Percentiles rank a stretch among this genome's conserved stretches.
These are phyloP conservation scores for Orbilia oligospora DNA, from an alignment of 2,329 filamentous ascomycete species.

Conservation along the genomic window DNA sequence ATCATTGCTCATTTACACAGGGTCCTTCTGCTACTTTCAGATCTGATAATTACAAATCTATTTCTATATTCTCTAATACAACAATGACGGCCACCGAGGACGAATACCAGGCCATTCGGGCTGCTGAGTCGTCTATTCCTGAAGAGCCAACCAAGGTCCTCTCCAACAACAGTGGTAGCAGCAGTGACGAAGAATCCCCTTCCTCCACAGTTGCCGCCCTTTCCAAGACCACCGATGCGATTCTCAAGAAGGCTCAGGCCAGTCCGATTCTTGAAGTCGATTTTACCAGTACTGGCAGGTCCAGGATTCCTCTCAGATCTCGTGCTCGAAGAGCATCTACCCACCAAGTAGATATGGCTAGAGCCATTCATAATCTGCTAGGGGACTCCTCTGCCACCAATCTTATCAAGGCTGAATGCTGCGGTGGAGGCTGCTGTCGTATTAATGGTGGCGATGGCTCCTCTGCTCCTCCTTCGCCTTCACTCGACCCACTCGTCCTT, in stretches of 20 bases:
- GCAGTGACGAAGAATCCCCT: slow-evolving; percentile 23
- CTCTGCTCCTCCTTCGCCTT: slow-evolving; percentile 50
- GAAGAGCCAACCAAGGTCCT: slow-evolving; percentile 49
- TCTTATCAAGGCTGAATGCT: slow-evolving; percentile 62
- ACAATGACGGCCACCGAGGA: slow-evolving; percentile 58
- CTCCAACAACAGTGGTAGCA: slow-evolving; percentile 1
- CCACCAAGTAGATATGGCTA: slow-evolving; percentile 62
- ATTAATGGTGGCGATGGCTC: slow-evolving; percentile 45
- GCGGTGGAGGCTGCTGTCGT: slow-evolving; percentile 64
- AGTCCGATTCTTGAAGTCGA: slow-evolving; percentile 64
- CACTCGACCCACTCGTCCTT: slow-evolving; percentile 63
- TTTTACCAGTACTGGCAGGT: slow-evolving; percentile 62
- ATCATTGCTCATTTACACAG: neutral
- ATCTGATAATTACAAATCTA: slow-evolving; percentile 4
- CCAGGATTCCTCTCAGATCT: slow-evolving; percentile 36
- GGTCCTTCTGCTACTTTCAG: neutral
- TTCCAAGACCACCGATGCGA: slow-evolving; percentile 19
- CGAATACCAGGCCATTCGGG: slow-evolving; percentile 53
- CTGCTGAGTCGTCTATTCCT: slow-evolving; percentile 53
- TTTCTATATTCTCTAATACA: slow-evolving; percentile 1
- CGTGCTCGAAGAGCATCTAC: slow-evolving; percentile 57
- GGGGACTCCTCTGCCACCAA: slow-evolving; percentile 64
- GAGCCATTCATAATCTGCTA: slow-evolving; percentile 59
- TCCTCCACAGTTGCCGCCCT: slow-evolving; percentile 9
- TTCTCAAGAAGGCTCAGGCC: slow-evolving; percentile 30